These are phyloP conservation scores for Shiraia sp. DNA, from an alignment of 2,329 filamentous ascomycete genomes.

Conservation along the genomic window DNA sequence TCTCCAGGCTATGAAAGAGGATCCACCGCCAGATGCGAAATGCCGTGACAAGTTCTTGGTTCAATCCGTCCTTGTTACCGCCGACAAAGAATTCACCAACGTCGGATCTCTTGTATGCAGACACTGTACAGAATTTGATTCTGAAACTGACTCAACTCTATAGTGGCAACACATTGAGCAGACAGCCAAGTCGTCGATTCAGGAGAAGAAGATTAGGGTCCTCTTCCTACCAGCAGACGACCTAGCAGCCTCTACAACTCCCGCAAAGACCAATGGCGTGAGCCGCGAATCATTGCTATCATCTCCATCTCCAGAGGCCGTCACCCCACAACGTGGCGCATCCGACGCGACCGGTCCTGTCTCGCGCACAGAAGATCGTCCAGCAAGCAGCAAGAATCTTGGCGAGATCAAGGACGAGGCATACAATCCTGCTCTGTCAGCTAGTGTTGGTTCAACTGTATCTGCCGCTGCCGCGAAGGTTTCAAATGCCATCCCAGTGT, in stretches of 20 bases:
- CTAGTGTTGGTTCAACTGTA: constrained; percentile 44
- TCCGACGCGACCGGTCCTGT: constrained; percentile 42
- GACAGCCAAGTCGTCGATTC: constrained; percentile 73
- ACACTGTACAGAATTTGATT: not conserved
- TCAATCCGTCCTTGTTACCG: constrained; percentile 82
- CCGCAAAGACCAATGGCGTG: constrained; percentile 40
- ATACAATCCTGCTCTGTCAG: constrained; percentile 44
- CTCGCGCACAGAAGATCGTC: constrained; percentile 45
- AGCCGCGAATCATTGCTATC: constrained; percentile 47
- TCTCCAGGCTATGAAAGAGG: constrained; percentile 96
- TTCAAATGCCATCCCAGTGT: constrained; percentile 52
- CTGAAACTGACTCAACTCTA: constrained; percentile 13
- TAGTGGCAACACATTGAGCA: constrained; percentile 78
- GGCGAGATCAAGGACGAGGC: constrained; percentile 48
- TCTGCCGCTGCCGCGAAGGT: constrained; percentile 55
- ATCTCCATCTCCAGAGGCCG: constrained; percentile 58
- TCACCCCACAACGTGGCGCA: constrained; percentile 50
- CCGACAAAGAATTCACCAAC: constrained; percentile 81
- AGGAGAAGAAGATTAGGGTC: constrained; percentile 96
- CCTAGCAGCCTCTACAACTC: constrained; percentile 24
- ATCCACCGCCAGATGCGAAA: constrained; percentile 81
- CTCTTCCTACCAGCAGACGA: constrained; percentile 73
- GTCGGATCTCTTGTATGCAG: constrained; percentile 75
- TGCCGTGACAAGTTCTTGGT: constrained; percentile 98
- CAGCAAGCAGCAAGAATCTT: constrained; percentile 44